Conservation (phyloP, 2,329 filamentous ascomycete genomes). For the Talaromyces sp. region DNA sequence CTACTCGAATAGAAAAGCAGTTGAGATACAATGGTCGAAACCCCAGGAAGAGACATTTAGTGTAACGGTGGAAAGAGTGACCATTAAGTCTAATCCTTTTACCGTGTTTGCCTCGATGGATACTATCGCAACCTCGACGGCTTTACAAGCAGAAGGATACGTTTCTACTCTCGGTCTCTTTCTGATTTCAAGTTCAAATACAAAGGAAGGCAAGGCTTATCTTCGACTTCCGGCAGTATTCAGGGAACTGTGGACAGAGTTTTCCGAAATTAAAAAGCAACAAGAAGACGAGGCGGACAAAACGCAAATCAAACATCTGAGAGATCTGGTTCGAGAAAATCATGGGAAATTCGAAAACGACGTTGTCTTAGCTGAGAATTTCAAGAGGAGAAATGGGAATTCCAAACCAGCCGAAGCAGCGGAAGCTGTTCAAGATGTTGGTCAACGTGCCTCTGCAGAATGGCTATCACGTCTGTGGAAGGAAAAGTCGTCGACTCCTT, state of each 20-base stretch:
- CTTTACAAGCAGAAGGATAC: constrained; percentile 79
- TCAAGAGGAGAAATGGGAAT: constrained; percentile 49
- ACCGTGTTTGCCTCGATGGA: constrained; percentile 66
- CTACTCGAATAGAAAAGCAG: constrained; percentile 69
- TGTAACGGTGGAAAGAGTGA: constrained; percentile 37
- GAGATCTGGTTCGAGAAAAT: constrained; percentile 30
- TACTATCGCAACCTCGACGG: constrained; percentile 65
- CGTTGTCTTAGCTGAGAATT: constrained; percentile 71
- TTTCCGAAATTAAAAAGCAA: constrained; percentile 64
- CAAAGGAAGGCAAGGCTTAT: constrained; percentile 81
- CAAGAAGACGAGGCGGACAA: constrained; percentile 67
- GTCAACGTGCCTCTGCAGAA: constrained; percentile 27
- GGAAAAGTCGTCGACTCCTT: constrained; percentile 43
- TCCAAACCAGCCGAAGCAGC: constrained; percentile 23
- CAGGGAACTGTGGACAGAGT: constrained; percentile 80
- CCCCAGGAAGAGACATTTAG: constrained; percentile 52
- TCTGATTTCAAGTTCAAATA: constrained; percentile 67
- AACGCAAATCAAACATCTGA: constrained; percentile 60
- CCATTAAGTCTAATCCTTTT: constrained; percentile 39
- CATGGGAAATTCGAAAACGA: constrained; percentile 57
- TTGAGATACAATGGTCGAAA: constrained; percentile 76
- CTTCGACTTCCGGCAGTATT: constrained; percentile 72
- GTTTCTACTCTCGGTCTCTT: constrained; percentile 79
- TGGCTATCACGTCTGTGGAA: constrained; percentile 47
- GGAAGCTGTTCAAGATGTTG: constrained; percentile 16